Conservation (phyloP, 2,329 filamentous ascomycete genomes). For the Claviceps sp. region DNA sequence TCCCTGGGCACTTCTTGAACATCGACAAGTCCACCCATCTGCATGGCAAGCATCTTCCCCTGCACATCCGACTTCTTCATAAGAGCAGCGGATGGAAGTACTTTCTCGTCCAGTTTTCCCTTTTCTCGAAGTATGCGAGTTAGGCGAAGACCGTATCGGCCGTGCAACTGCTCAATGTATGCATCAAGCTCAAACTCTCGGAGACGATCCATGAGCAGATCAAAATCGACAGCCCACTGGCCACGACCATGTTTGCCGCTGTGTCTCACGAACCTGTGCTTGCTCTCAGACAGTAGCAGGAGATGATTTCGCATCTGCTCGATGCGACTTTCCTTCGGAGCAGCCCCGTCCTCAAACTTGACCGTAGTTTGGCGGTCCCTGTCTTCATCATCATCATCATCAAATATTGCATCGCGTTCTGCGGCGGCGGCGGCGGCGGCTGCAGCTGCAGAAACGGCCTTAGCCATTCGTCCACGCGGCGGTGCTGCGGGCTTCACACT, state of each 20-base stretch:
- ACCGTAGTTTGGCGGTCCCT: conserved; percentile 25
- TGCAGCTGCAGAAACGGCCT: conserved; percentile 2
- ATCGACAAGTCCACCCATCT: conserved; percentile 75
- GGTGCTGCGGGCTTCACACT: background rate
- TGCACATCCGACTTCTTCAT: conserved; percentile 79
- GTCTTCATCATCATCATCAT: conserved; percentile 13
- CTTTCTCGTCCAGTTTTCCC: conserved; percentile 91
- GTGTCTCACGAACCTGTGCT: conserved; percentile 54
- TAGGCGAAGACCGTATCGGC: conserved; percentile 65
- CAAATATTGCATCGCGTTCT: conserved; percentile 16
- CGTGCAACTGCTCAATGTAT: conserved; percentile 65
- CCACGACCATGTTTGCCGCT: conserved; percentile 49
- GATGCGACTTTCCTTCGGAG: conserved; percentile 32
- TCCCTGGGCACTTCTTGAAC: conserved; percentile 92
- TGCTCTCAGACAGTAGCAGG: conserved; percentile 56
- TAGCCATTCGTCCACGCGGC: conserved; percentile 6
- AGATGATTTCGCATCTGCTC: conserved; percentile 59
- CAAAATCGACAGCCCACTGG: conserved; percentile 76
- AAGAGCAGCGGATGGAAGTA: conserved; percentile 65
- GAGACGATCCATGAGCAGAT: conserved; percentile 54
- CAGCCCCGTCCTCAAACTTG: conserved; percentile 36
- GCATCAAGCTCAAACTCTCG: conserved; percentile 70
- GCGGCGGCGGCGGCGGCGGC: background rate
- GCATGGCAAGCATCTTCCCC: conserved; percentile 71
- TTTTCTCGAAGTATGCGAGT: conserved; percentile 72